Evolutionary conservation across 2,329 filamentous ascomycete genomes (phyloP), one percentile per base, ranked within the genome.

Genomic region (Fusarium euwallaceae): DNA sequence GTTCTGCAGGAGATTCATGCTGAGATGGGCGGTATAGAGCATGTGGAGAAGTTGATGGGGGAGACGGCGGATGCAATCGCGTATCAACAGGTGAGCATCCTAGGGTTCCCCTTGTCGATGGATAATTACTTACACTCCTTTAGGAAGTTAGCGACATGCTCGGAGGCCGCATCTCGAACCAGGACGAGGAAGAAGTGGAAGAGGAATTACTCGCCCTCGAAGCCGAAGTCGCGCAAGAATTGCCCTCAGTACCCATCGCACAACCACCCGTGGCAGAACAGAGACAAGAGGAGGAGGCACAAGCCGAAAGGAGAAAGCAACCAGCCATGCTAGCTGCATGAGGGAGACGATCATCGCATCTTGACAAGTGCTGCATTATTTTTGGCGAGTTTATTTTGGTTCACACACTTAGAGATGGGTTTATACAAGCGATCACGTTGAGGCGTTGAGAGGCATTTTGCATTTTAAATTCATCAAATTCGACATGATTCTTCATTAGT

Each of bases 111-210:
- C 2, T 8, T 10, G 4, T 29, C 32, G 10, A 20, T 14, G 43
- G 43, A 27, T 22, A 0, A 17, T 16, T 71, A 36, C 77, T 78
- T 14, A 78, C 67, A 10, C 10, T 27, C 36, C 43, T 36, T 29
- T 79, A 97, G 94, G 96, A 99, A 86, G 90, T 99, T 78, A 97
- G 93, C 84, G 94, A 97, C 60, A 94, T 98, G 89, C 90, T 99
- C 4, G 94, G 92, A 37, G 94, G 94, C 14, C 91, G 92, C 78
- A 95, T 99, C 86, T 94, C 95, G 16, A 97, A 95, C 80, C 93
- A 97, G 79, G 97, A 99, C 83, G 97, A 99, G 83, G 96, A 98
- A 80, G 97, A 98, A 80, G 97, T 99, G 37, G 97, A 99, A 82
- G 95, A 98, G 80, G 97, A 99, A 85, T 87, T 99, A 62, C 94